Conservation (phyloP, 306 rosid species). For the Inga leiocalycina region DNA sequence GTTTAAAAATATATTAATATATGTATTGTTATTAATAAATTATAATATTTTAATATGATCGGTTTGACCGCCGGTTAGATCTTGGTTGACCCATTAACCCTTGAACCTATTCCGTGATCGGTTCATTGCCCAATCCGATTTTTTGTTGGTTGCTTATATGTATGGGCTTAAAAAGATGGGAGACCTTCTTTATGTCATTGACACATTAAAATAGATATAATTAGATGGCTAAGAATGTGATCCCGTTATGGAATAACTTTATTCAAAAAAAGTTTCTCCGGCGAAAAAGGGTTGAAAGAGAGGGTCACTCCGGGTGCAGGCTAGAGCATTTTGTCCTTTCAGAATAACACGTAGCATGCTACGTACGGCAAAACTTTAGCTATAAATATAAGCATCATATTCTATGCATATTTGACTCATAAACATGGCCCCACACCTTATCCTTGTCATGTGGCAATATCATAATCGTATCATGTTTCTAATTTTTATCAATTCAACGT, state of each 20-base stretch:
- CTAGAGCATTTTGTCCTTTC: conserved; percentile 4
- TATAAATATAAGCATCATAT: not conserved
- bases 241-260: not conserved
- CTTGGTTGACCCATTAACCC: too few relatives aligned
- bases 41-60: too few relatives aligned
- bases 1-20: too few relatives aligned
- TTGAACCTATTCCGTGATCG: too few relatives aligned
- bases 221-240: conserved; percentile 10
- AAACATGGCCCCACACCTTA: not conserved
- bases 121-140: too few relatives aligned
- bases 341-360: not conserved
- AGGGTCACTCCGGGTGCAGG: conserved; percentile 3
- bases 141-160: too few relatives aligned
- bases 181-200: not conserved
- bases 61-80: too few relatives aligned
- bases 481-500: not conserved
- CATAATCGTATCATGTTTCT: not conserved
- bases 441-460: not conserved
- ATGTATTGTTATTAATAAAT: too few relatives aligned
- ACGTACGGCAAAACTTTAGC: not conserved
- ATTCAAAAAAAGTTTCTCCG: not conserved
- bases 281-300: not conserved
- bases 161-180: not conserved
- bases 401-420: not conserved
- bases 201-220: not conserved